Conservation (phyloP, 2,329 filamentous ascomycete species). For the Celoporthe dispersa region DNA sequence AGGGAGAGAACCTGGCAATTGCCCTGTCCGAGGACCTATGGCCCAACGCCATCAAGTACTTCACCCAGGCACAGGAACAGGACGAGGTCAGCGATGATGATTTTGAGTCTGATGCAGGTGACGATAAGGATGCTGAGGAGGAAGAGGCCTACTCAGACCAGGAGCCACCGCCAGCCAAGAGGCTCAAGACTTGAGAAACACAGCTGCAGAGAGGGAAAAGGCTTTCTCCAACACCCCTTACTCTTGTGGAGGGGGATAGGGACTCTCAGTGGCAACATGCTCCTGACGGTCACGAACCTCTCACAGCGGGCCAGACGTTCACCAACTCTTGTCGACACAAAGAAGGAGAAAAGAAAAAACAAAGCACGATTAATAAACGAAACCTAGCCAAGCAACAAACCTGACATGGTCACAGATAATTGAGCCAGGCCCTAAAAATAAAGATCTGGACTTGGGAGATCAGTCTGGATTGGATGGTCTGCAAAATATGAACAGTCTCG, state of each 20-base stretch:
- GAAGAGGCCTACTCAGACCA: constrained; percentile 26
- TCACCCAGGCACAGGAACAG: constrained; percentile 75
- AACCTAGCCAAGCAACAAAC: not conserved
- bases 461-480: constrained; percentile 15
- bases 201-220: not conserved
- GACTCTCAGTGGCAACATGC: not conserved
- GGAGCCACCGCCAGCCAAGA: constrained; percentile 44
- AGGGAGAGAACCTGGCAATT: constrained; percentile 81
- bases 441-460: constrained; percentile 9
- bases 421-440: constrained; percentile 23
- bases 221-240: not conserved
- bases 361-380: constrained; percentile 5
- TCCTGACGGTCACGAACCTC: not conserved
- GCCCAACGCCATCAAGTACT: constrained; percentile 88
- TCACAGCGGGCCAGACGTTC: not conserved
- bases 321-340: not conserved
- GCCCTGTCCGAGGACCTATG: constrained; percentile 85
- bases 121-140: constrained; percentile 48
- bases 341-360: not conserved
- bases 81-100: constrained; percentile 71
- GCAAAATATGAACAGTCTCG: not conserved
- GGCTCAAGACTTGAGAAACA: constrained; percentile 42
- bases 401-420: not conserved
- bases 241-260: not conserved
- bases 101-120: constrained; percentile 65